Percentiles rank a stretch among this genome's conserved stretches.
These are phyloP conservation scores for Ganoderma meredithae DNA, from an alignment of 1,284 basidiomycete genomes.

Conservation along the genomic window DNA sequence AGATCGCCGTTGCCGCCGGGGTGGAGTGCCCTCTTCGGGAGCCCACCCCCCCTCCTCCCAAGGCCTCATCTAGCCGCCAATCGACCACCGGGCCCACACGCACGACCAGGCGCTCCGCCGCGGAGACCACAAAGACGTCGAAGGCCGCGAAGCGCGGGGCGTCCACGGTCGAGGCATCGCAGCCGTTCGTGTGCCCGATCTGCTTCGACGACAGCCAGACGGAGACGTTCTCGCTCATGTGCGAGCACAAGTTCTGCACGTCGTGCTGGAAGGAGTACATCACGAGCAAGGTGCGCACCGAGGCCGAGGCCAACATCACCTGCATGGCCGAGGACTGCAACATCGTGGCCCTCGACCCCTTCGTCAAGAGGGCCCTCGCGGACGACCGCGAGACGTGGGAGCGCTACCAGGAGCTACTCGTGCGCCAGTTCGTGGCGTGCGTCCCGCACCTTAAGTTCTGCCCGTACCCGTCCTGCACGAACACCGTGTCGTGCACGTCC, in stretches of 20 bases:
- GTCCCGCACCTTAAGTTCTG: constrained; percentile 91
- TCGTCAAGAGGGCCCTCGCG: constrained; percentile 57
- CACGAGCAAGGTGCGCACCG: constrained; percentile 86
- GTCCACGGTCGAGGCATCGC: constrained; percentile 40
- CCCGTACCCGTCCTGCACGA: constrained; percentile 85
- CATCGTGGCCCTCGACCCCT: constrained; percentile 74
- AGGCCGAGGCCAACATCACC: constrained; percentile 88
- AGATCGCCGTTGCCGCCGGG: constrained; percentile 78
- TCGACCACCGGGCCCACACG: constrained; percentile 40
- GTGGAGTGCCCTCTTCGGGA: constrained; percentile 45
- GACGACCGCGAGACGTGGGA: constrained; percentile 56
- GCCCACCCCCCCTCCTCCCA: constrained; percentile 35
- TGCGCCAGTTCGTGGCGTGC: constrained; percentile 91
- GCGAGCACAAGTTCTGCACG: constrained; percentile 85
- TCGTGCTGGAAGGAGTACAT: constrained; percentile 91
- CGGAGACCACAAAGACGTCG: constrained; percentile 43
- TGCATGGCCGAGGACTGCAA: constrained; percentile 96
- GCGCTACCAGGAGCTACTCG: constrained; percentile 88
- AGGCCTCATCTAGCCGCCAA: constrained; percentile 34
- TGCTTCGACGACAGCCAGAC: constrained; percentile 86
- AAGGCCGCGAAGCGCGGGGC: constrained; percentile 39
- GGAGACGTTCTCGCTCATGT: constrained; percentile 71
- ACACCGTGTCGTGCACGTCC: constrained; percentile 87
- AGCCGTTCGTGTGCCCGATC: constrained; percentile 84
- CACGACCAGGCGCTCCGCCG: constrained; percentile 52